phyloP scores from a whole-genome alignment of 1,284 basidiomycete genomes.

The Rhodotorula sp. region DNA sequence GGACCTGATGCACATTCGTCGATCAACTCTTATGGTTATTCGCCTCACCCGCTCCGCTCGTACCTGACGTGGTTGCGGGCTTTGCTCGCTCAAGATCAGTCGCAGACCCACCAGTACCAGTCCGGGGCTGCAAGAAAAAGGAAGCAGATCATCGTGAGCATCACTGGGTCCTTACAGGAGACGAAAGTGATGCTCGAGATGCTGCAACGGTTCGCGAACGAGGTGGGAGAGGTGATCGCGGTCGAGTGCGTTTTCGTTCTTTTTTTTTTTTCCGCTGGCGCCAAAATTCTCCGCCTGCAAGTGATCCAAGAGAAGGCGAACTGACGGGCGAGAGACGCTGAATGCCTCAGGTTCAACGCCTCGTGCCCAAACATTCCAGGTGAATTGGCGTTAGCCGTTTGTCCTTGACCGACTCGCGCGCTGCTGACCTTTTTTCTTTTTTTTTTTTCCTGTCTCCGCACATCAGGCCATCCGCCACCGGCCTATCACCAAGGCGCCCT shows the following conservation, averaged over 20 bases:
- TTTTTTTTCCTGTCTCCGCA: no score
- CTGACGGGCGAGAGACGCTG: no score
- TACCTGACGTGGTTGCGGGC: slow-evolving; percentile 65
- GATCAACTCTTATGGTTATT: slow-evolving; percentile 77
- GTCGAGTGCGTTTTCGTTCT: slow-evolving; percentile 54
- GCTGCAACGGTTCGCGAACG: slow-evolving; percentile 61
- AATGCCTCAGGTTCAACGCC: slow-evolving; percentile 58
- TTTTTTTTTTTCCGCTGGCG: no score
- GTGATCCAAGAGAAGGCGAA: no score
- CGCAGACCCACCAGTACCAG: not conserved
- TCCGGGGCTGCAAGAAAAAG: slow-evolving; percentile 51
- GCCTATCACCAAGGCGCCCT: slow-evolving; percentile 57
- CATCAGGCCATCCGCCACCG: slow-evolving; percentile 57
- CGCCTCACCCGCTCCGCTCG: slow-evolving; percentile 63
- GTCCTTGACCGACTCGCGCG: not conserved
- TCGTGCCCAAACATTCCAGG: slow-evolving; percentile 57
- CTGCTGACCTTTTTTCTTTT: not conserved
- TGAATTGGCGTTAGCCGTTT: not conserved
- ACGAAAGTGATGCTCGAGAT: slow-evolving; percentile 59
- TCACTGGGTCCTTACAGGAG: slow-evolving; percentile 60
- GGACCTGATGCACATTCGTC: slow-evolving; percentile 56
- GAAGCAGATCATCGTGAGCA: slow-evolving; percentile 73
- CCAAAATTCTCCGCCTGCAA: no score
- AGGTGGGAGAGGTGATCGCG: slow-evolving; percentile 57
- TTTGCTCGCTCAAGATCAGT: slow-evolving; percentile 21